Evolutionary conservation across 306 rosid genomes (phyloP).

Genomic region (Cyclanthera cordifolia): DNA sequence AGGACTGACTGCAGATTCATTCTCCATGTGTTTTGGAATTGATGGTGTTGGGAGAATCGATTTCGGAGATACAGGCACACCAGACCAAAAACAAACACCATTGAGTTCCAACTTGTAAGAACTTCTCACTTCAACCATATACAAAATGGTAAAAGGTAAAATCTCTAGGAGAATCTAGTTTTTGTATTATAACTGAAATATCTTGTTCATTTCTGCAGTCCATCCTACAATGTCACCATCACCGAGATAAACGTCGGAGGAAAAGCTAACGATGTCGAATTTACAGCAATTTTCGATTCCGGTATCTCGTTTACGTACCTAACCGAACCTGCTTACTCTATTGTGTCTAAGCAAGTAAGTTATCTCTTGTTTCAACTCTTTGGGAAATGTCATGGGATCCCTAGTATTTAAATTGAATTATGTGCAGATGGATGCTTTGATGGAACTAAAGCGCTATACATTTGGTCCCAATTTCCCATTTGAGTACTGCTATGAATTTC

Average conservation of each 20-base stretch:
- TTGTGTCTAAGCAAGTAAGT: slow-evolving; percentile 49
- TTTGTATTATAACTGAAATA: slow-evolving; percentile 16
- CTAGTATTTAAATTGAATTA: background rate
- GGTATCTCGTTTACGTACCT: slow-evolving; percentile 82
- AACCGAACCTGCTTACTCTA: slow-evolving; percentile 58
- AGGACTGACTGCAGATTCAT: slow-evolving; percentile 53
- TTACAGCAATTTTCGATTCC: slow-evolving; percentile 66
- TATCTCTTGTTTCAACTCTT: background rate
- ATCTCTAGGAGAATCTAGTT: slow-evolving; percentile 8
- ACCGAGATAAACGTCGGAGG: slow-evolving; percentile 47
- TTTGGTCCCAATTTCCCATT: slow-evolving; percentile 36
- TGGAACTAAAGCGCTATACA: slow-evolving; percentile 22
- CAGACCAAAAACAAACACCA: slow-evolving; percentile 57
- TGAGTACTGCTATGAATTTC: slow-evolving; percentile 58
- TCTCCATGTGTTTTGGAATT: slow-evolving; percentile 81
- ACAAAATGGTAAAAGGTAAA: background rate
- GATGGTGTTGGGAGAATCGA: slow-evolving; percentile 59
- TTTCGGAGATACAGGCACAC: slow-evolving; percentile 66
- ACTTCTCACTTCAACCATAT: slow-evolving; percentile 14
- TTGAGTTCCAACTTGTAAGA: slow-evolving; percentile 47
- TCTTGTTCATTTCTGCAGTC: slow-evolving; percentile 32
- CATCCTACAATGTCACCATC: slow-evolving; percentile 55
- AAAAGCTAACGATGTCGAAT: slow-evolving; percentile 29
- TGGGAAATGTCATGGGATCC: background rate
- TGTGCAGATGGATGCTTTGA: slow-evolving; percentile 47